Base-by-base conservation (phyloP, 129 eudicot genomes). In the Gnaphalium uliginosum region DNA sequence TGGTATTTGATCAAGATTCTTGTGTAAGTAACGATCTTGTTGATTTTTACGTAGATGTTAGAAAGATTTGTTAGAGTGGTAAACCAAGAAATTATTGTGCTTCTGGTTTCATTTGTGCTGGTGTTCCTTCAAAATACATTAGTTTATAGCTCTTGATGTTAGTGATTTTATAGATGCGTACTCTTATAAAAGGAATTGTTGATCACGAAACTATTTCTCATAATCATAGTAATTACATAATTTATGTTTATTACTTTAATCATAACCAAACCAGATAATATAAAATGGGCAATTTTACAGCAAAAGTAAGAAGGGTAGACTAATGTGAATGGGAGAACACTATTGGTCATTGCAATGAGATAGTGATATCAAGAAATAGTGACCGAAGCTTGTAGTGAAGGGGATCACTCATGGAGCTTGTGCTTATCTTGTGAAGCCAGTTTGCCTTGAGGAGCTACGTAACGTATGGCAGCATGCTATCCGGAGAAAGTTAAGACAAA, bases 391-490 rank as follows among this genome's bases (percentile, higher is more conserved):
- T 51, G 97, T 91, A 29, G 87, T 89, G 97, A 87, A 91, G 85
- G 96, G 96, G 74, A 75, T 91, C n/a, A 85, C 87, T 2, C 97
- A 91, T 11, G 97, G 92, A 8, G 97, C 97, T 35, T 91, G 96
- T 53, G 92, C 89, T 76, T 91, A 91, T 77, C 78, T 91, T 76
- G 88, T 91, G 71, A 91, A 89, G 69, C 96, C 90, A n/a, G 86
- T 91, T 66, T 84, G 97, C 21, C 66, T 91, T 26, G 97, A 91
- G 79, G 97, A 87, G 83, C 81, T 91, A 56, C 83, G 87, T 76
- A 87, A 91, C 46, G 87, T 91, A 71, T 87, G 92, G 96, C 97
- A 91, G 63, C 96, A 91, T 35, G 96, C 89, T 15, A 39, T 86
- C 18, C 74, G 97, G 74, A 3, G 21, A 51, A 51, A 18, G 57